These are phyloP conservation scores for Hyphodiscus sp. DNA, from an alignment of 2,329 filamentous ascomycete species.

Conservation along the genomic window DNA sequence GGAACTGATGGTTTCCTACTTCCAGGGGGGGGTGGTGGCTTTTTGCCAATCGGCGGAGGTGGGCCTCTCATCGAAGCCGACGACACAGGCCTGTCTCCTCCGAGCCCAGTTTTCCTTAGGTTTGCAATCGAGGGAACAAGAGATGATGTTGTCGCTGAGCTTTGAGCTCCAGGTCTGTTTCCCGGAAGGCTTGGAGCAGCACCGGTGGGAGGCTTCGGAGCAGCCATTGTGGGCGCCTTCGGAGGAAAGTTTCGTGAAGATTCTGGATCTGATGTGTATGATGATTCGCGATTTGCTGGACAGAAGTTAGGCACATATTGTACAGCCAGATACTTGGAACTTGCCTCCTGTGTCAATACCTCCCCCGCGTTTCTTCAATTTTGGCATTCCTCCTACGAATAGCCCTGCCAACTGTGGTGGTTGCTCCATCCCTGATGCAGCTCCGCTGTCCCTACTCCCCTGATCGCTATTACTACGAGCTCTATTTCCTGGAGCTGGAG, in stretches of 20 bases:
- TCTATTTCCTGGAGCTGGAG: constrained; percentile 62
- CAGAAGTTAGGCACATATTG: constrained; percentile 16
- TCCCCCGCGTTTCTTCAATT: constrained; percentile 80
- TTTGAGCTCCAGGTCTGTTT: constrained; percentile 37
- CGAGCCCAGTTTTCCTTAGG: constrained; percentile 50
- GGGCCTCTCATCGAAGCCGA: constrained; percentile 60
- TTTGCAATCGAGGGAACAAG: constrained; percentile 50
- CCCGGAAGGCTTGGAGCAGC: constrained; percentile 41
- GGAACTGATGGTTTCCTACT: constrained; percentile 50
- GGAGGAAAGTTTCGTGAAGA: constrained; percentile 52
- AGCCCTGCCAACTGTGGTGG: constrained; percentile 80
- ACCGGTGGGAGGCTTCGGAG: constrained; percentile 52
- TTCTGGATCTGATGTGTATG: constrained; percentile 79
- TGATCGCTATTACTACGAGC: constrained; percentile 81
- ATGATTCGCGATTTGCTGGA: constrained; percentile 58
- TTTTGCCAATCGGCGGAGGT: constrained; percentile 73
- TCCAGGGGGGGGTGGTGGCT: constrained; percentile 56
- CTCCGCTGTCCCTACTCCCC: constrained; percentile 39
- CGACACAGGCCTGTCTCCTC: constrained; percentile 50
- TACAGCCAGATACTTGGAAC: not conserved
- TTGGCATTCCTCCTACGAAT: constrained; percentile 93
- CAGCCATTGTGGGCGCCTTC: constrained; percentile 45
- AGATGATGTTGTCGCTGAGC: constrained; percentile 41
- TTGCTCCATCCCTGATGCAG: constrained; percentile 42
- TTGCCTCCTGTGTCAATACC: constrained; percentile 68